Evolutionary conservation across 1,139 yeast genomes (phyloP).

Genomic region (Citeromyces hawaiiensis): DNA sequence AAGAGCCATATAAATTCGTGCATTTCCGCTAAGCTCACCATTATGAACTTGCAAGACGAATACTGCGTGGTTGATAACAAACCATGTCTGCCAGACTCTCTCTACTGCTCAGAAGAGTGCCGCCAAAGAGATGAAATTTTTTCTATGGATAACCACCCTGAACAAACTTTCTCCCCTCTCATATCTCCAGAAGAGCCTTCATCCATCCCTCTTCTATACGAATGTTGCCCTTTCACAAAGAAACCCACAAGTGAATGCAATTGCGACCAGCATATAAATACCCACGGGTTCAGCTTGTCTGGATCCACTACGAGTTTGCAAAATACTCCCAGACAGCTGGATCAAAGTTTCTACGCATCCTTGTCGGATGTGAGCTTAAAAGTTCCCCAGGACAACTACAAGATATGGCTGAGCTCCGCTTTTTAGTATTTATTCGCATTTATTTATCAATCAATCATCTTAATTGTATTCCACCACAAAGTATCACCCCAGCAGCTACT

Average conservation of each 20-base stretch:
- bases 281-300: background rate
- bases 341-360: background rate
- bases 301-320: background rate
- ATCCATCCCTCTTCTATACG: background rate
- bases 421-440: background rate
- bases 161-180: background rate
- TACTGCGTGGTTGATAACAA: conserved; percentile 5
- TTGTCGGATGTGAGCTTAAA: background rate
- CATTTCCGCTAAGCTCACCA: background rate
- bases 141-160: background rate
- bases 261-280: background rate
- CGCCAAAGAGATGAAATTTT: conserved; percentile 1
- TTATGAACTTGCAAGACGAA: conserved; percentile 3
- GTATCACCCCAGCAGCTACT: no score
- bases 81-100: conserved; percentile 3
- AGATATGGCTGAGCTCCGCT: background rate
- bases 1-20: background rate
- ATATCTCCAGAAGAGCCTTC: background rate
- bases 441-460: no score
- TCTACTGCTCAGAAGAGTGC: conserved; percentile 5
- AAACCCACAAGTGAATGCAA: background rate
- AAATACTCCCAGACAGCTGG: background rate
- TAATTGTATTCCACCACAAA: no score
- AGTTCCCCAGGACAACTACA: background rate
- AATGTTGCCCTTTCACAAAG: background rate